A percentile compares a stretch with the other conserved stretches of the same genome.
These are phyloP conservation scores for Pinus albicaulis DNA, from an alignment of 75 land plant species.

Conservation along the genomic window DNA sequence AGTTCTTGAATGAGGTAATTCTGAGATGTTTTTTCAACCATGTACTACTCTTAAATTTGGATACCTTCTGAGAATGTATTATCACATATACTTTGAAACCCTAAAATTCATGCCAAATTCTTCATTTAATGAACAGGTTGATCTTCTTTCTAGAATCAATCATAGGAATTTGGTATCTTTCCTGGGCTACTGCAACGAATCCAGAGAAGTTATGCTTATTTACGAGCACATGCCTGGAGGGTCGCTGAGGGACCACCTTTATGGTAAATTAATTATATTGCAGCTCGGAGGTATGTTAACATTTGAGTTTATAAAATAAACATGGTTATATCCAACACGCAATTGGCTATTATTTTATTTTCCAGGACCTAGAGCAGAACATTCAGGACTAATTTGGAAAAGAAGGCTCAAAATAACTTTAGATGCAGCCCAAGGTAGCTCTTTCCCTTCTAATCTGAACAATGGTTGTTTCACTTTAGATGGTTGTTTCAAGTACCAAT, in stretches of 20 bases:
- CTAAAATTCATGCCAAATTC: not conserved
- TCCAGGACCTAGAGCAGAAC: not conserved
- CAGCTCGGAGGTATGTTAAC: not conserved
- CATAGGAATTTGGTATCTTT: slow-evolving; percentile 45
- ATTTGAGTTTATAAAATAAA: not conserved
- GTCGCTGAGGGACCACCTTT: slow-evolving; percentile 54
- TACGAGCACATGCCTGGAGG: slow-evolving; percentile 61
- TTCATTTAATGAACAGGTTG: slow-evolving; percentile 10
- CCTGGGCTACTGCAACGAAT: slow-evolving; percentile 48
- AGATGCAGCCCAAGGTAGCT: slow-evolving; percentile 25
- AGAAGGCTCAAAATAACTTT: slow-evolving; percentile 20
- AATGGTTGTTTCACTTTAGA: no score
- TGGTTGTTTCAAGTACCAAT: not conserved
- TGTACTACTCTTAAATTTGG: not conserved
- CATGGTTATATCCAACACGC: no score
- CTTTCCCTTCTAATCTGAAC: not conserved
- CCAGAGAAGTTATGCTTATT: slow-evolving; percentile 31
- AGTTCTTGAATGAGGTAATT: slow-evolving; percentile 36
- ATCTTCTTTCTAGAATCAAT: slow-evolving; percentile 14
- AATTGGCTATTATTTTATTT: not conserved
- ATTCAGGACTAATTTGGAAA: slow-evolving; percentile 14
- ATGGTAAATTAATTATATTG: not conserved
- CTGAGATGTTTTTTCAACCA: not conserved
- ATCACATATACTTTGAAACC: no score
- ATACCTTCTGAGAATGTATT: no score